These are phyloP conservation scores for Suillus cothurnatus DNA, from an alignment of 768 basidiomycete species.

Conservation along the genomic window DNA sequence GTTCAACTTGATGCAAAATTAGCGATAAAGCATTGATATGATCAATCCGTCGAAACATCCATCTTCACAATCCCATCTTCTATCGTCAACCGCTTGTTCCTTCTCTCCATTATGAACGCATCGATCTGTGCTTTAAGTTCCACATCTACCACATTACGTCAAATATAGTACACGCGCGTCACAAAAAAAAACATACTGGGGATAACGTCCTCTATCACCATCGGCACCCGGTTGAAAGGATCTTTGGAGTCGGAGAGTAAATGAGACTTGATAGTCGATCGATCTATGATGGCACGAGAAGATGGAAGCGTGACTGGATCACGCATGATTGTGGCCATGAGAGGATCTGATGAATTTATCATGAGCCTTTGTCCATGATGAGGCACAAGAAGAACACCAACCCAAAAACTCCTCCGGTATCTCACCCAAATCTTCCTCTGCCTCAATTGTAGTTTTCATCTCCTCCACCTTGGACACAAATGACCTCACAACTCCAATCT, in stretches of 20 bases:
- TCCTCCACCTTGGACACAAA: constrained; percentile 88
- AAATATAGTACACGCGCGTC: neutral
- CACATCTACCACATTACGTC: constrained; percentile 43
- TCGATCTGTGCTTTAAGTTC: constrained; percentile 80
- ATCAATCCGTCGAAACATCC: constrained; percentile 31
- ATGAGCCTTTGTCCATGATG: neutral
- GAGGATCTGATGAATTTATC: constrained; percentile 58
- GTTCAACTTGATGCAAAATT: neutral
- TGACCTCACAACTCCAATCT: constrained; percentile 66
- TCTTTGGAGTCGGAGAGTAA: constrained; percentile 89
- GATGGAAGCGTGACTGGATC: constrained; percentile 92
- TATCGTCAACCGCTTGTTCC: constrained; percentile 35
- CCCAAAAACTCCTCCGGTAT: constrained; percentile 95
- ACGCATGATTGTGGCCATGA: constrained; percentile 92
- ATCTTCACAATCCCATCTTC: constrained; percentile 34
- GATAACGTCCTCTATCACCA: constrained; percentile 76
- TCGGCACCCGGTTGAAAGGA: constrained; percentile 91
- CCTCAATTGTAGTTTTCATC: constrained; percentile 75
- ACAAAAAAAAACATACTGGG: constrained; percentile 53
- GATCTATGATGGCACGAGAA: constrained; percentile 78
- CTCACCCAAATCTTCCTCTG: constrained; percentile 90
- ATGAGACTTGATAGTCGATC: constrained; percentile 93
- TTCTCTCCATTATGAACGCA: constrained; percentile 63
- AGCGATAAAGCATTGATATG: constrained; percentile 13
- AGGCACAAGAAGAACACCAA: constrained; percentile 36